phyloP scores from a whole-genome alignment of 2,329 filamentous ascomycete species.

The Rhynchosporium agropyri region DNA sequence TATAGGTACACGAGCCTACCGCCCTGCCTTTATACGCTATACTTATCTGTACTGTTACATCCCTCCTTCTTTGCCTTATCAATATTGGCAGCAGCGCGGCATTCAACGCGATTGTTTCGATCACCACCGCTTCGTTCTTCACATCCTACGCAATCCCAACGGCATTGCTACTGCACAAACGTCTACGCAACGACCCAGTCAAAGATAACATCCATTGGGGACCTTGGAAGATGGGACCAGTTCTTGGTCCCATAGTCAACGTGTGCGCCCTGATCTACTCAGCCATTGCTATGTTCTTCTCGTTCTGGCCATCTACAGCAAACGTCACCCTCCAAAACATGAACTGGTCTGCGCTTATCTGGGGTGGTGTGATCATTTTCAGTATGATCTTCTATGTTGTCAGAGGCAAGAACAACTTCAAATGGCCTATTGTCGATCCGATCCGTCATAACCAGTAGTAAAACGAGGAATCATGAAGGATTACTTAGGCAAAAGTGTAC shows the following conservation, averaged over 20 bases:
- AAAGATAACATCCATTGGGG: constrained; percentile 33
- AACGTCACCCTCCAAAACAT: constrained; percentile 43
- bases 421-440: constrained; percentile 47
- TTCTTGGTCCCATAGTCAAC: constrained; percentile 33
- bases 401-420: constrained; percentile 48
- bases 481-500: neutral
- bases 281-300: constrained; percentile 54
- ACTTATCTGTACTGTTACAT: constrained; percentile 41
- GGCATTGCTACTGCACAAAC: constrained; percentile 47
- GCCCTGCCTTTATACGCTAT: constrained; percentile 34
- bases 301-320: constrained; percentile 40
- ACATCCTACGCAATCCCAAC: constrained; percentile 48
- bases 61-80: constrained; percentile 44
- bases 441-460: constrained; percentile 26
- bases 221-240: constrained; percentile 31
- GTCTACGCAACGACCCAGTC: constrained; percentile 39
- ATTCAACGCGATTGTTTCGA: constrained; percentile 50
- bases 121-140: constrained; percentile 49
- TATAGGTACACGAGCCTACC: constrained; percentile 31
- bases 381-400: constrained; percentile 52
- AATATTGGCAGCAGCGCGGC: constrained; percentile 47
- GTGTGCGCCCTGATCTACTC: constrained; percentile 24
- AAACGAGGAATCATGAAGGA: neutral
- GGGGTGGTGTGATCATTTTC: constrained; percentile 47
- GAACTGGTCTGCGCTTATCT: constrained; percentile 54